Evolutionary conservation across 1,284 basidiomycete genomes (phyloP).

Genomic region (Puccinia polysora): DNA sequence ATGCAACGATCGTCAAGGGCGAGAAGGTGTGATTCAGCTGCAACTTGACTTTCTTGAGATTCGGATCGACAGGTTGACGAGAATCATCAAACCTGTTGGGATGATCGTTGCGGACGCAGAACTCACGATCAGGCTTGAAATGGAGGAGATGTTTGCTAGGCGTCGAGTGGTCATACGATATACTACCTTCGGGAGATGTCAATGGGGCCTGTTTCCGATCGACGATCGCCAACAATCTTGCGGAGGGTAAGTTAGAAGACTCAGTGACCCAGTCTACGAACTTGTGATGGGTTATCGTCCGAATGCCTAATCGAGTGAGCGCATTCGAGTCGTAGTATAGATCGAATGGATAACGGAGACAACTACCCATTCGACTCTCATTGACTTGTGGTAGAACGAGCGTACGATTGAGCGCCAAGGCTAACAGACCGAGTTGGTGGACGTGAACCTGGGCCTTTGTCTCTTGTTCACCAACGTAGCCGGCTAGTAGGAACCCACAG

Average conservation of each 20-base stretch:
- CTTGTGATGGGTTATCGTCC: conserved; percentile 47
- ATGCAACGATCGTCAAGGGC: conserved; percentile 48
- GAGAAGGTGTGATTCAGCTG: conserved; percentile 45
- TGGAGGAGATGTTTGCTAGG: conserved; percentile 47
- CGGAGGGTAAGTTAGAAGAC: conserved; percentile 46
- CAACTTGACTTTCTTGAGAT: too few species aligned
- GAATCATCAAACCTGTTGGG: too few species aligned
- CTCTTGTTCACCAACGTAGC: conserved; percentile 49
- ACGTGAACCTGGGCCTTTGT: conserved; percentile 51
- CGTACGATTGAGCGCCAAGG: conserved; percentile 50
- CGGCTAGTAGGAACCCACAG: conserved; percentile 11
- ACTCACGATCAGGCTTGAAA: conserved; percentile 47
- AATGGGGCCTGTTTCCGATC: conserved; percentile 42
- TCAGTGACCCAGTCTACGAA: conserved; percentile 47
- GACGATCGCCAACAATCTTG: conserved; percentile 48
- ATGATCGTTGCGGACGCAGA: conserved; percentile 48
- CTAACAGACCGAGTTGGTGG: conserved; percentile 51
- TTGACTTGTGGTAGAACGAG: conserved; percentile 51
- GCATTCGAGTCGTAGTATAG: conserved; percentile 49
- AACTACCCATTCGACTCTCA: conserved; percentile 49
- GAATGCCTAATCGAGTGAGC: conserved; percentile 48
- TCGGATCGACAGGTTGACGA: too few species aligned
- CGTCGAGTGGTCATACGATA: conserved; percentile 48
- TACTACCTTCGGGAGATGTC: conserved; percentile 44
- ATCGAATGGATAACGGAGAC: conserved; percentile 49